A percentile compares a stretch with the other conserved stretches of the same genome.
Evolutionary conservation across 352 stramenopile genomes (phyloP).

Genomic region (Globisporangium lucens): DNA sequence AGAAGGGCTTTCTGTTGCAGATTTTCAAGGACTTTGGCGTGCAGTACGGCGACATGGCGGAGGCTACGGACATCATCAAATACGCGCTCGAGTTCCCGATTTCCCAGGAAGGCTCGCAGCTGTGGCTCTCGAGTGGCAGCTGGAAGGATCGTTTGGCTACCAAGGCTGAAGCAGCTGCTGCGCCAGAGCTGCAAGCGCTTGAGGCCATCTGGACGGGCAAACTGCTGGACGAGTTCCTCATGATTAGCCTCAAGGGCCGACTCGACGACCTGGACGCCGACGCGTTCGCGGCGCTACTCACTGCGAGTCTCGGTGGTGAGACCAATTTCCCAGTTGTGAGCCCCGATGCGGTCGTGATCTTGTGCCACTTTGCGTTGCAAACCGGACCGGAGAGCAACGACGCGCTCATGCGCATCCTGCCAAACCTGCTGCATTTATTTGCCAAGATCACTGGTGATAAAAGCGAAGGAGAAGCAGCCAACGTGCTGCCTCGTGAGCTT

Average conservation of each 20-base stretch:
- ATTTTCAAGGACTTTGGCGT: constrained; percentile 67
- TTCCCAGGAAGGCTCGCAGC: constrained; percentile 27
- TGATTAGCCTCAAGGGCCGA: constrained; percentile 74
- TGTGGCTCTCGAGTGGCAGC: constrained; percentile 59
- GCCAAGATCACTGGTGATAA: constrained; percentile 26
- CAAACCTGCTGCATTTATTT: constrained; percentile 55
- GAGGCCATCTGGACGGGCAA: constrained; percentile 71
- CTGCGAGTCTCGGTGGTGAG: constrained; percentile 48
- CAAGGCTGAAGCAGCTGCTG: not conserved
- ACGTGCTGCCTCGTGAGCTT: constrained; percentile 43
- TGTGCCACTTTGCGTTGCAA: constrained; percentile 65
- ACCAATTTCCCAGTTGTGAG: constrained; percentile 49
- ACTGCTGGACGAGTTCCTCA: constrained; percentile 72
- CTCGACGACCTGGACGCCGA: constrained; percentile 58
- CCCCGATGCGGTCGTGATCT: constrained; percentile 64
- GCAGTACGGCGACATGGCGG: constrained; percentile 61
- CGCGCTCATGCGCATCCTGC: constrained; percentile 57
- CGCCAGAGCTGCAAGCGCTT: constrained; percentile 26
- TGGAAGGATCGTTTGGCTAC: constrained; percentile 29
- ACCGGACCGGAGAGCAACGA: constrained; percentile 33
- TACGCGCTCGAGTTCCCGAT: constrained; percentile 58
- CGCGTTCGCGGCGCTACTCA: constrained; percentile 49
- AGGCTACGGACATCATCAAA: constrained; percentile 55
- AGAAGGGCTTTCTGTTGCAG: constrained; percentile 65
- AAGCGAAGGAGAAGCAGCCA: not conserved